A percentile compares a stretch with the other conserved stretches of the same genome.
These are phyloP conservation scores for Naganishia vishniacii DNA, from an alignment of 768 basidiomycete species.

Conservation along the genomic window DNA sequence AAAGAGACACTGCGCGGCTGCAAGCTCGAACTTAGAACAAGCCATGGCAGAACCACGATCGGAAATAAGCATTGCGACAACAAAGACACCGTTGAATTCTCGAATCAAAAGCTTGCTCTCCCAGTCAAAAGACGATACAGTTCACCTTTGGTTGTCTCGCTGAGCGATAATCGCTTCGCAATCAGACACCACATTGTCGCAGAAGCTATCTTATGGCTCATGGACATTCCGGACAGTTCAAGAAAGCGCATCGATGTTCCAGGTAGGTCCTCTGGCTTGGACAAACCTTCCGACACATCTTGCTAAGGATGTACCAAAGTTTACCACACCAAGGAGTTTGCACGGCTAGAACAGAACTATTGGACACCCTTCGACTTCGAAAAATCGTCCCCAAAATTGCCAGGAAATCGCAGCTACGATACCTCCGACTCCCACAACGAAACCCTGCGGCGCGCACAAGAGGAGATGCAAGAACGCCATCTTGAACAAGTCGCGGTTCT, in stretches of 20 bases:
- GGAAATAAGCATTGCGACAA: not conserved
- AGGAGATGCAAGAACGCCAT: not conserved
- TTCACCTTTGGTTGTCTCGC: conserved; percentile 19
- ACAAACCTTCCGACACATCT: not conserved
- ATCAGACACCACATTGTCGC: not conserved
- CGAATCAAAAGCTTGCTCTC: not conserved
- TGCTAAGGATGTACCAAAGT: not conserved
- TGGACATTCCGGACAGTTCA: conserved; percentile 5
- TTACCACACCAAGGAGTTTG: conserved; percentile 15
- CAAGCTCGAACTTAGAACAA: conserved; percentile 1
- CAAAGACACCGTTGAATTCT: not conserved
- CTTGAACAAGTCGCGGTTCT: conserved; percentile 5
- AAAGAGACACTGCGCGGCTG: not conserved
- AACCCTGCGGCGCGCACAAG: not conserved
- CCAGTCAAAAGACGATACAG: conserved; percentile 17
- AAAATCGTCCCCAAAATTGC: not conserved
- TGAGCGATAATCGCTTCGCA: not conserved
- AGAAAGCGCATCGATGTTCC: conserved; percentile 17
- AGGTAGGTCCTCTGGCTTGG: not conserved
- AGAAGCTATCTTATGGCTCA: conserved; percentile 20
- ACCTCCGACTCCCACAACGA: conserved; percentile 3
- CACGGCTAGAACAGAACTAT: conserved; percentile 20
- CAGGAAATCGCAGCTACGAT: not conserved
- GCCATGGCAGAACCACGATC: conserved; percentile 2
- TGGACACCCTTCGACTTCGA: conserved; percentile 19